A percentile compares a stretch with the other conserved stretches of the same genome.
Conservation (phyloP, 2,329 filamentous ascomycete genomes). For the Fusarium nodosum region DNA sequence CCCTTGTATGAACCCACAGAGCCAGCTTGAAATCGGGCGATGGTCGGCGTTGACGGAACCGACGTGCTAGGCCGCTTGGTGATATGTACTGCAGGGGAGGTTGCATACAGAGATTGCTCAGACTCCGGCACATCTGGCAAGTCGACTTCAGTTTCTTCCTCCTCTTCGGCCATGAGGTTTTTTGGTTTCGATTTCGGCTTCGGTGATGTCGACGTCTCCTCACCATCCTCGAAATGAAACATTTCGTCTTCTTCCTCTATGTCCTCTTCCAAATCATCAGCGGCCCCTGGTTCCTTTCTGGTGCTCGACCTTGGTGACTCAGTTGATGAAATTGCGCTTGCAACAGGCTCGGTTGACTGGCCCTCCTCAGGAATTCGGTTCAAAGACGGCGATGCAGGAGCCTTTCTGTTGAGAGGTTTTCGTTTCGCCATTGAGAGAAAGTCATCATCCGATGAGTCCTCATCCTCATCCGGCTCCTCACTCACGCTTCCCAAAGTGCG, state of each 20-base stretch:
- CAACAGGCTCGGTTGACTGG: constrained; percentile 12
- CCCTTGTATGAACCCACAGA: constrained; percentile 69
- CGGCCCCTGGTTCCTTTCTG: not conserved
- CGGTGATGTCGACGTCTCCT: constrained; percentile 52
- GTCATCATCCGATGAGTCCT: constrained; percentile 57
- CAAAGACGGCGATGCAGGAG: constrained; percentile 33
- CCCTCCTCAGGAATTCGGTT: constrained; percentile 26
- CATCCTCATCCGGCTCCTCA: constrained; percentile 48
- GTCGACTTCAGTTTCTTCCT: constrained; percentile 55
- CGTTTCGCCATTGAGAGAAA: constrained; percentile 58
- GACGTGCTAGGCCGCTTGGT: constrained; percentile 48
- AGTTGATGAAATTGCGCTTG: constrained; percentile 11
- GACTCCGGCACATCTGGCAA: constrained; percentile 44
- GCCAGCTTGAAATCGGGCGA: constrained; percentile 55
- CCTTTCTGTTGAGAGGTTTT: constrained; percentile 52
- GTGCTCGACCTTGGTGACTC: constrained; percentile 14
- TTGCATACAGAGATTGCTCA: constrained; percentile 55
- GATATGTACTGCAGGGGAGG: constrained; percentile 61
- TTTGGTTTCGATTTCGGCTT: constrained; percentile 47
- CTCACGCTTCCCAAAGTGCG: constrained; percentile 46
- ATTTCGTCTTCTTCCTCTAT: constrained; percentile 55
- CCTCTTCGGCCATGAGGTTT: constrained; percentile 52
- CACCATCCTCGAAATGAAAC: constrained; percentile 63
- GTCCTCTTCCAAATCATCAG: constrained; percentile 32
- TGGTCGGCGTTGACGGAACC: constrained; percentile 52